A percentile compares a stretch with the other conserved stretches of the same genome.
phyloP scores from a whole-genome alignment of 164 flowering plant genomes.

The Macadamia tetraphylla region DNA sequence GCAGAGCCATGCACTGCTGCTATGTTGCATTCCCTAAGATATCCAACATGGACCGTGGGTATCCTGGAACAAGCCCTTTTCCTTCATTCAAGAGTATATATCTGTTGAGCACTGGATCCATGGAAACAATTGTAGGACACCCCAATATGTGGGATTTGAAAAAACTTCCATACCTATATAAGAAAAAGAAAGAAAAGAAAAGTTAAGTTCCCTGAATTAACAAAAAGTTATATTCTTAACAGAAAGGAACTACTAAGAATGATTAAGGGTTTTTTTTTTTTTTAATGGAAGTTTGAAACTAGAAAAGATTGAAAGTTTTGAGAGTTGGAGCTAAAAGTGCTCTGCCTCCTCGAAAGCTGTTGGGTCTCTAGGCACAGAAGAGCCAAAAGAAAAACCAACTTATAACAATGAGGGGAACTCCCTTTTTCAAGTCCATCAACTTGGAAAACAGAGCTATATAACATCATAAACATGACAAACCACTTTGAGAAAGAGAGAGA shows the following conservation, averaged over 20 bases:
- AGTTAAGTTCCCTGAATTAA: neutral
- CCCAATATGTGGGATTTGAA: conserved; percentile 93
- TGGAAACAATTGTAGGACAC: conserved; percentile 80
- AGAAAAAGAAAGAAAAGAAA: neutral
- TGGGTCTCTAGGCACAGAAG: neutral
- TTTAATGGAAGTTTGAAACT: neutral
- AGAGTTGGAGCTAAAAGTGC: no score
- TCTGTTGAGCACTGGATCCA: conserved; percentile 96
- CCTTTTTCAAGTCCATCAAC: conserved; percentile 2
- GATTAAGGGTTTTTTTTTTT: neutral
- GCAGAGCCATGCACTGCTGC: conserved; percentile 83
- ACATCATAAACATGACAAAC: neutral
- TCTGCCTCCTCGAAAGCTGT: neutral
- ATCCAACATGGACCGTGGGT: conserved; percentile 90
- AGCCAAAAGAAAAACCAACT: neutral
- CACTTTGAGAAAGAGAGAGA: neutral
- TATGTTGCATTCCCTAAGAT: conserved; percentile 80
- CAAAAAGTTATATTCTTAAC: neutral
- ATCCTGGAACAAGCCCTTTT: conserved; percentile 91
- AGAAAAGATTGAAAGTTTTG: neutral
- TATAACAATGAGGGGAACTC: neutral
- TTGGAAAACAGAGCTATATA: conserved; percentile 6
- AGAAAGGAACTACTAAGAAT: neutral
- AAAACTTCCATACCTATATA: conserved; percentile 66
- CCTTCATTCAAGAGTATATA: conserved; percentile 81